Base-by-base conservation (phyloP, 73 alveolate species). In the Vitrella brassicaformis region DNA sequence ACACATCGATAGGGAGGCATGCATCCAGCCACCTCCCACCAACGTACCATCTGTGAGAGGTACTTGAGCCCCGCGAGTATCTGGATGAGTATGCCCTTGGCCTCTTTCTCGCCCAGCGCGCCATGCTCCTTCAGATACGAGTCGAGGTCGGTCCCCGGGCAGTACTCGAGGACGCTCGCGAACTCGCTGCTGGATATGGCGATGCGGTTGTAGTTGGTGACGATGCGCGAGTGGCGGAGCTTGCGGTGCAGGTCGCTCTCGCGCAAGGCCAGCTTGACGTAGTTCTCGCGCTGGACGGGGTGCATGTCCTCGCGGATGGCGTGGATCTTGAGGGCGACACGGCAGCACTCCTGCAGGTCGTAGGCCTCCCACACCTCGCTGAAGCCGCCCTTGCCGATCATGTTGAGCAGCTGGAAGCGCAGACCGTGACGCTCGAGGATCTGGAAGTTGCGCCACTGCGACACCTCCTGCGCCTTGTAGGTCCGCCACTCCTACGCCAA, bases 341-440 rank as follows among this genome's bases (percentile, higher is more conserved):
- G 89, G 72, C 89, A 80, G 86, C 92, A 93, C 71, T 88, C 91
- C 68, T 90, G 90, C 47, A 94, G 84, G 85, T 96, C 99, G 77
- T 85, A 95, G 0, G 97, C 98, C 83, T 91, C 93, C 78, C 94
- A 96, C 65, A 96, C 98, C 74, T 96, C 99, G 72, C 97, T 88
- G 74, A 92, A 94, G 1, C 98, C 99, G 25, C 99, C 99, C 80
- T 92, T 90, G 1, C 98, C 99, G 68, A 96, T 86, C 32, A 96
- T 75, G 10, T 93, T 75, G 31, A 96, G 84, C 10, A 93, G 80
- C 71, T 90, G 88, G 73, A 94, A 96, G 81, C 96, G 80, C 56
- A 4, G 22, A 4, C 56, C 14, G 56, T 39, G 56, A n/a, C n/a
- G n/a, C n/a, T n/a, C n/a, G 56, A 39, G 56, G 56, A 14, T 8